These are phyloP conservation scores for Acacia confusa DNA, from an alignment of 306 rosid genomes.

Conservation along the genomic window DNA sequence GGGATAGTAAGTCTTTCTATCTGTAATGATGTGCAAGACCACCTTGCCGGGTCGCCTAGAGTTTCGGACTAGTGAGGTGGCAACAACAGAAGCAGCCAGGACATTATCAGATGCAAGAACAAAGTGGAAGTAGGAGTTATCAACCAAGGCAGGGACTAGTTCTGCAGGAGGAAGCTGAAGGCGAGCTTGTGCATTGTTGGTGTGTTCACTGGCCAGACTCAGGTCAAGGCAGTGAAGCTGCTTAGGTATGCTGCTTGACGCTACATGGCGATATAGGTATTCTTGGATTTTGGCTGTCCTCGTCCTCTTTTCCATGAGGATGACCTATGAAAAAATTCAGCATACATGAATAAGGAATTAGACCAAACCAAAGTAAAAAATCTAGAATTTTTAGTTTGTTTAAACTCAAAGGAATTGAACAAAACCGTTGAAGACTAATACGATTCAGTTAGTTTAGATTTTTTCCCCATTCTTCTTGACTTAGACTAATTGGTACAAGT, in stretches of 20 bases:
- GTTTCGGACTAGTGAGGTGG: slow-evolving; percentile 78
- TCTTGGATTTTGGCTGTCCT: slow-evolving; percentile 90
- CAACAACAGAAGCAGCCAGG: slow-evolving; percentile 89
- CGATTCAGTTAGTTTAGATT: not conserved
- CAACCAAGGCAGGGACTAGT: slow-evolving; percentile 89
- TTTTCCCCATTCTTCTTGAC: not conserved
- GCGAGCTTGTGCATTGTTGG: slow-evolving; percentile 92
- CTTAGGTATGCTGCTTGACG: slow-evolving; percentile 98
- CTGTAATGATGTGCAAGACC: slow-evolving; percentile 89
- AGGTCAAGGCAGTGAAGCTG: slow-evolving; percentile 94
- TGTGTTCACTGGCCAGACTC: slow-evolving; percentile 85
- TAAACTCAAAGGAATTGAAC: not conserved
- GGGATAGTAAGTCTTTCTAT: slow-evolving; percentile 84
- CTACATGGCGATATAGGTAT: slow-evolving; percentile 91
- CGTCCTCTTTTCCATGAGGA: slow-evolving; percentile 75
- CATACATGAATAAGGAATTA: not conserved
- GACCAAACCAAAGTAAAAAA: not conserved
- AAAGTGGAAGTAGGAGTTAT: slow-evolving; percentile 81
- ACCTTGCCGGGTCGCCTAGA: slow-evolving; percentile 61
- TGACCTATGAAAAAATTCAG: slow-evolving; percentile 43
- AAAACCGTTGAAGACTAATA: not conserved
- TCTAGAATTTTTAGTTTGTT: not conserved
- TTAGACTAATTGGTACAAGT: not conserved
- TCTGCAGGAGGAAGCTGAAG: slow-evolving; percentile 95
- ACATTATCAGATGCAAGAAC: slow-evolving; percentile 96